A percentile compares a stretch with the other conserved stretches of the same genome.
Conservation (phyloP, 148 eudicot genomes). For the Vaccinium vitisidaea region DNA sequence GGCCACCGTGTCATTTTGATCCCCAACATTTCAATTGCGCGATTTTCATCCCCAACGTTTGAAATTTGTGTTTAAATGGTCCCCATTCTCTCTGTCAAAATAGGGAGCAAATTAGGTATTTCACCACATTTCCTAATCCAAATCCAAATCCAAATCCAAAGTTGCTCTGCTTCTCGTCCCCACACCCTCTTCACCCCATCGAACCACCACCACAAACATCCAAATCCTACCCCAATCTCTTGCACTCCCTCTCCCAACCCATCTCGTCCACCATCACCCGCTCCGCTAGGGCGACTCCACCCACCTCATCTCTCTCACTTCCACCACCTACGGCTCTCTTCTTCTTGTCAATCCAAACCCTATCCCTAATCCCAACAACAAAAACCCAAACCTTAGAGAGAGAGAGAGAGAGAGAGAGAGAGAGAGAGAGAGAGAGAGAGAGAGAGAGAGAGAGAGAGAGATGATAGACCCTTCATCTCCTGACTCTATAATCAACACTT, state of each 20-base stretch:
- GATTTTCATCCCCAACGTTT: too few species aligned
- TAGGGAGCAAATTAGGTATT: too few species aligned
- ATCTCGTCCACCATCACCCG: conserved; percentile 81
- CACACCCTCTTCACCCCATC: conserved; percentile 27
- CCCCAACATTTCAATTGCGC: too few species aligned
- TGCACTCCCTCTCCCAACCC: conserved; percentile 53
- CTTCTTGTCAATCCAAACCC: conserved; percentile 39
- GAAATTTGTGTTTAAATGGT: too few species aligned
- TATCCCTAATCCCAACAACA: conserved; percentile 11
- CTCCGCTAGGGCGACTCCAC: conserved; percentile 64
- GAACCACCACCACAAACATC: background rate
- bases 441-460: too few species aligned
- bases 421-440: too few species aligned
- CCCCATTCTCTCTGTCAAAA: too few species aligned
- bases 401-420: background rate
- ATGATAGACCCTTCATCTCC: conserved; percentile 39
- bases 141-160: background rate
- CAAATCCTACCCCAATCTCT: conserved; percentile 36
- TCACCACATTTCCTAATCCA: background rate
- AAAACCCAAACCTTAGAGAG: background rate
- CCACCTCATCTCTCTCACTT: conserved; percentile 86
- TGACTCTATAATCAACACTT: conserved; percentile 92
- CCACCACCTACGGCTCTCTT: conserved; percentile 85
- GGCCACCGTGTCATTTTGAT: too few species aligned
- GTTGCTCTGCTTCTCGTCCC: conserved; percentile 71